Evolutionary conservation across 2,329 filamentous ascomycete genomes (phyloP).

Genomic region (Stachybotrys elegans): DNA sequence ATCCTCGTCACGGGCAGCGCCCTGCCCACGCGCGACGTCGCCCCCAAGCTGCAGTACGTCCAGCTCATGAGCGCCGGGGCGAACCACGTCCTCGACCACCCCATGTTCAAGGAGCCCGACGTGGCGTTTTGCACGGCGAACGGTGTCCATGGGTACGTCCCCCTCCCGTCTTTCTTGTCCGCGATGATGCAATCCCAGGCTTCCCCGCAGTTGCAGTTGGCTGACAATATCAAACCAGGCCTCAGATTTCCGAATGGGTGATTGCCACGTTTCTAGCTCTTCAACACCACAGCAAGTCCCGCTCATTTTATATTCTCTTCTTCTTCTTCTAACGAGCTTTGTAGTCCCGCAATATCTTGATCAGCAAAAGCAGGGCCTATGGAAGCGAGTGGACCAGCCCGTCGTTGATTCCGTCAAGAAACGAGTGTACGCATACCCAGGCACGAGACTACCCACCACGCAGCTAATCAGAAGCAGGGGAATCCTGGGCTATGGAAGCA

Average conservation of each 20-base stretch:
- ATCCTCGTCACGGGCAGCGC: slow-evolving; percentile 37
- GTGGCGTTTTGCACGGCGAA: slow-evolving; percentile 50
- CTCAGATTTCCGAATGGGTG: slow-evolving; percentile 54
- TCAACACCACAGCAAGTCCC: slow-evolving; percentile 40
- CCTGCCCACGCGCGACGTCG: slow-evolving; percentile 37
- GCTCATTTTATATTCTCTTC: fast-evolving
- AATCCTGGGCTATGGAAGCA: slow-evolving; percentile 50
- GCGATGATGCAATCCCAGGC: too few species aligned
- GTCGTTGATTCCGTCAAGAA: slow-evolving; percentile 40
- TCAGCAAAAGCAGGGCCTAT: slow-evolving; percentile 36
- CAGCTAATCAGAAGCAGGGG: slow-evolving; percentile 25
- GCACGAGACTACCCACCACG: neutral
- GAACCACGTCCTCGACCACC: slow-evolving; percentile 40
- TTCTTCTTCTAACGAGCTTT: neutral
- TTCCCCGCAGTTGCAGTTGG: neutral
- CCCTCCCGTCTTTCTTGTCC: too few species aligned
- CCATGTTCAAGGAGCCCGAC: slow-evolving; percentile 44
- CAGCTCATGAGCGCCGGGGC: slow-evolving; percentile 51
- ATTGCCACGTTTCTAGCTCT: slow-evolving; percentile 45
- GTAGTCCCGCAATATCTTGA: slow-evolving; percentile 41
- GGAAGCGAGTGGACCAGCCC: slow-evolving; percentile 29
- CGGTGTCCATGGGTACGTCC: slow-evolving; percentile 49
- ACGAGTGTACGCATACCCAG: slow-evolving; percentile 38
- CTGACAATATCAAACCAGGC: slow-evolving; percentile 24
- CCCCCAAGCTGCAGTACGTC: slow-evolving; percentile 44